Base-by-base conservation (phyloP, 1,139 yeast genomes). In the Yamadazyma atmosphaerica region DNA sequence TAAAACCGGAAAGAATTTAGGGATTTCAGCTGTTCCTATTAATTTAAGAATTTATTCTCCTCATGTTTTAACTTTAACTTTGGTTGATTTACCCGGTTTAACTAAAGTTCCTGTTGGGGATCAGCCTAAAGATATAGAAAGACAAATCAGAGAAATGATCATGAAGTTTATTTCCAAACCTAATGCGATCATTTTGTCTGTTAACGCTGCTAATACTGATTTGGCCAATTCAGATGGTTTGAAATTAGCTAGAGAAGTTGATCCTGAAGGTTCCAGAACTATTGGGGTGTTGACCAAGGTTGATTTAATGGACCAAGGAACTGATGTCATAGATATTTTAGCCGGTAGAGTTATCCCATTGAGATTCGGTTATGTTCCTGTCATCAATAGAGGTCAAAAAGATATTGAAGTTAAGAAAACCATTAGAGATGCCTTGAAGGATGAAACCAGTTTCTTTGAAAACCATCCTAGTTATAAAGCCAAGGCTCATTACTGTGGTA, bases 71-170 rank as follows among this genome's bases (percentile, higher is more conserved):
- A 92, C 98, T 11, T 78, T 92, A 63, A 94, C 99, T 2, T 77
- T 92, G 56, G 98, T 92, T 32, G 99, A 92, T 72, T 76, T 92
- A 54, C 99, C 99, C 11, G 99, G 99, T 45, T 77, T 94, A 57
- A 92, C 99, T 22, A 92, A 92, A 64, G 98, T 94, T 30, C 98
- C 99, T n/a, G 98, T 92, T 36, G 99, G 99, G 34, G 98, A 92
- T 63, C 99, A 92, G 66, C 99, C 99, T 39, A 87, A 86, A 60
- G 98, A 92, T 63, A 92, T 92, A 50, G 99, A 92, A 71, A 83
- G 79, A 49, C 96, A 87, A 65, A 94, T 92, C 54, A 83, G 86
- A 58, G 96, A 90, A 47, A 92, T 92, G 98, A 74, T 92, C 43
- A 74, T 92, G 77, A 88, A 88, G 63, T 92, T 86, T 60, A 92